Conservation (phyloP, 495 filamentous ascomycete species). For the Penicillium mononematosum region DNA sequence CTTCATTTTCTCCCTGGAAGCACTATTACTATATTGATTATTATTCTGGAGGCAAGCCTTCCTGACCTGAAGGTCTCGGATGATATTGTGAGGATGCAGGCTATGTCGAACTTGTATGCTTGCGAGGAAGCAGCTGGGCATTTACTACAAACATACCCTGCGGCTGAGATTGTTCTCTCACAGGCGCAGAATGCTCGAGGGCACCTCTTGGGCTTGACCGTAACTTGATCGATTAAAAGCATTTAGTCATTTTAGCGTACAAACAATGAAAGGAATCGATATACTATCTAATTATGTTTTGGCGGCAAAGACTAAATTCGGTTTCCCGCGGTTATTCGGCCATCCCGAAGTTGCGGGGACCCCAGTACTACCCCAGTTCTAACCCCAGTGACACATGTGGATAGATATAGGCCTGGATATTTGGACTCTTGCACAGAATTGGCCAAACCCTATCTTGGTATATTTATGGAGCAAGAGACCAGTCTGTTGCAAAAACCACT, state of each 20-base stretch:
- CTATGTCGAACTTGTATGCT: conserved; percentile 10
- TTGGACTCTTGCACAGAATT: not conserved
- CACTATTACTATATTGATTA: conserved; percentile 4
- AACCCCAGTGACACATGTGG: not conserved
- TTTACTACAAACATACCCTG: conserved; percentile 12
- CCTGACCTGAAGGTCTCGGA: conserved; percentile 9
- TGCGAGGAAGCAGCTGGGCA: conserved; percentile 11
- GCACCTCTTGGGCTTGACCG: conserved; percentile 1
- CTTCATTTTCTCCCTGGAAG: conserved; percentile 9
- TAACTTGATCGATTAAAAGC: not conserved
- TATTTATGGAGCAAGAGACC: not conserved
- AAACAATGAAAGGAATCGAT: not conserved
- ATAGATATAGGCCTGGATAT: not conserved
- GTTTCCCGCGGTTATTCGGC: not conserved
- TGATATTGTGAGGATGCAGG: conserved; percentile 8
- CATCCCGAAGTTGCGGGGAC: conserved; percentile 9
- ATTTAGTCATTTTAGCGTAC: not conserved
- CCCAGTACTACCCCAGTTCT: conserved; percentile 1
- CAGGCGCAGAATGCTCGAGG: conserved; percentile 11
- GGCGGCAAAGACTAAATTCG: not conserved
- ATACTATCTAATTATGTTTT: no score
- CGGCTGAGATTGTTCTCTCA: conserved; percentile 12
- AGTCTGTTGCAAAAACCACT: not conserved
- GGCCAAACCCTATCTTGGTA: not conserved
- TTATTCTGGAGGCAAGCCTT: conserved; percentile 10